Conservation (phyloP, 2,329 filamentous ascomycete genomes). For the Trichoderma asperellum region DNA sequence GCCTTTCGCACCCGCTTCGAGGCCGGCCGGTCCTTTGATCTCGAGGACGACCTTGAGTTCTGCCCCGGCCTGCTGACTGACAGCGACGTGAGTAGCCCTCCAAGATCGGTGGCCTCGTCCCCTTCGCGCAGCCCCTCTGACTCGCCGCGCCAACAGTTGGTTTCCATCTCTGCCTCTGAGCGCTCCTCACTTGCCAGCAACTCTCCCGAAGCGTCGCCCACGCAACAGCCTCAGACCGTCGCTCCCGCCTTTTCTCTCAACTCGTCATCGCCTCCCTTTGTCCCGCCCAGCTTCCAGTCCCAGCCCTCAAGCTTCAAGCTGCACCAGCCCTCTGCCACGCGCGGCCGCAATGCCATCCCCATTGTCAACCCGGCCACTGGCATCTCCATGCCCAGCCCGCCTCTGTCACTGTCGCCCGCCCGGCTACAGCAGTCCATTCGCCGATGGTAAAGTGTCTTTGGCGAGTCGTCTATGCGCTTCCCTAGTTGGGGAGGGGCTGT, state of each 20-base stretch:
- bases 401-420: slow-evolving; percentile 68
- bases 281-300: slow-evolving; percentile 67
- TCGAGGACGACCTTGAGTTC: slow-evolving; percentile 96
- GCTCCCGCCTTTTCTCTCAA: slow-evolving; percentile 76
- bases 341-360: slow-evolving; percentile 91
- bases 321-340: slow-evolving; percentile 87
- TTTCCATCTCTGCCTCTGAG: slow-evolving; percentile 91
- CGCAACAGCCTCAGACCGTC: slow-evolving; percentile 82
- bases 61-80: slow-evolving; percentile 91
- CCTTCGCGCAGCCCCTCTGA: slow-evolving; percentile 37
- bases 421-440: slow-evolving; percentile 62
- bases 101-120: slow-evolving; percentile 29
- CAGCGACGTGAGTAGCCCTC: slow-evolving; percentile 73
- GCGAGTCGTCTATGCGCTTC: slow-evolving; percentile 35
- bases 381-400: slow-evolving; percentile 84
- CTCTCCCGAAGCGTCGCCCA: slow-evolving; percentile 87
- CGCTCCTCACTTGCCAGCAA: slow-evolving; percentile 93
- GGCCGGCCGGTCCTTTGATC: slow-evolving; percentile 88
- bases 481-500: slow-evolving; percentile 34
- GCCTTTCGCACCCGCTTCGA: slow-evolving; percentile 88
- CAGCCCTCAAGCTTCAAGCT: slow-evolving; percentile 74
- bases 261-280: slow-evolving; percentile 67
- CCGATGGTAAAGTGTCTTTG: slow-evolving; percentile 54
- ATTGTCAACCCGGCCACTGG: slow-evolving; percentile 97
- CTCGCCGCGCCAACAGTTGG: slow-evolving; percentile 63